A percentile compares a stretch with the other conserved stretches of the same genome.
These are phyloP conservation scores for Santalum album DNA, from an alignment of 164 flowering plant genomes.

Conservation along the genomic window DNA sequence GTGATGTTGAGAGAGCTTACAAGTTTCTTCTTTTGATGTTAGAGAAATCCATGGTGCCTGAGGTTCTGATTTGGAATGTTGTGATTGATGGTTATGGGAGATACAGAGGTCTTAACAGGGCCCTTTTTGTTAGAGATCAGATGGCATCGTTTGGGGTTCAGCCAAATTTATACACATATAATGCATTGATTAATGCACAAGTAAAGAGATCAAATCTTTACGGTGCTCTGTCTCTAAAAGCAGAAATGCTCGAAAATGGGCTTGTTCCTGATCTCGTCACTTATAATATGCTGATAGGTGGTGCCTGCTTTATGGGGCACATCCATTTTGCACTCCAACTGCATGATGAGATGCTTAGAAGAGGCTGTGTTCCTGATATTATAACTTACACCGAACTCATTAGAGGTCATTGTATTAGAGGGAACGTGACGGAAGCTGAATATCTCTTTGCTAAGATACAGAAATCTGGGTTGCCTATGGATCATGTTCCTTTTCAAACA, in stretches of 20 bases:
- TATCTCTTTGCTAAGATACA: conserved; percentile 26
- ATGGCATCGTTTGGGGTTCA: conserved; percentile 45
- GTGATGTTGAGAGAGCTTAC: conserved; percentile 39
- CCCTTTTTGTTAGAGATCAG: conserved; percentile 33
- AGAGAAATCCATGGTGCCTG: conserved; percentile 39
- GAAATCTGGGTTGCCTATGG: conserved; percentile 31
- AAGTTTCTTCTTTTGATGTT: conserved; percentile 40
- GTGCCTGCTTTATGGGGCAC: conserved; percentile 36
- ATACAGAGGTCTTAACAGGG: conserved; percentile 33
- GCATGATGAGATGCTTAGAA: conserved; percentile 51
- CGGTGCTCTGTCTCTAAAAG: conserved; percentile 39
- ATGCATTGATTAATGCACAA: conserved; percentile 49
- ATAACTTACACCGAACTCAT: conserved; percentile 65
- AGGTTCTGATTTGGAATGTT: conserved; percentile 58
- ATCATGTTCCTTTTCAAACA: conserved; percentile 58
- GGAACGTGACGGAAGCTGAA: conserved; percentile 39
- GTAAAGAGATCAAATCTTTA: conserved; percentile 33
- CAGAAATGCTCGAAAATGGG: conserved; percentile 42
- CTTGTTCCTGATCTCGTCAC: conserved; percentile 54
- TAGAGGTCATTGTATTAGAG: conserved; percentile 37
- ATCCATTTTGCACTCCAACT: conserved; percentile 35
- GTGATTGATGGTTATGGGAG: conserved; percentile 57
- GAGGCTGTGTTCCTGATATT: conserved; percentile 49
- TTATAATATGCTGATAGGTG: conserved; percentile 63
- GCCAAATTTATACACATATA: conserved; percentile 65